Evolutionary conservation across 768 basidiomycete species (phyloP), one percentile per base, ranked within the genome.

Genomic region (Leccinum broughii): DNA sequence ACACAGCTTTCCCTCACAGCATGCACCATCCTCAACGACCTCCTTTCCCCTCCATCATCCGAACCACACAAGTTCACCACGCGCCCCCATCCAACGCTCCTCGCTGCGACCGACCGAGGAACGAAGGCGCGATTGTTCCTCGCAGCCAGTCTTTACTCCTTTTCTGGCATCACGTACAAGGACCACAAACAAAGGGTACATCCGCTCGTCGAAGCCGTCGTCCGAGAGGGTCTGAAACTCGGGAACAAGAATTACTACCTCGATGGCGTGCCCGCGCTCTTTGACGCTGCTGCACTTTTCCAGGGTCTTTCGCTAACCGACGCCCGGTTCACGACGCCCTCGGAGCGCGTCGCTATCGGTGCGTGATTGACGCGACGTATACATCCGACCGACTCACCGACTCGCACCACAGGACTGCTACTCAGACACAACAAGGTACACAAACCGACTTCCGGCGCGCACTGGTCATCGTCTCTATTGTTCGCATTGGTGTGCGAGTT

Each of bases 141-240:
- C 34, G 89, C 91, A 0, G 81, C 88, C 6, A 82, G 85, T 6
- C 77, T 95, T n/a, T 84, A 85, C 3, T 93, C 95, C 0, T 93
- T 86, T 61, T 71, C 78, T 24, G 79, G 76, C 5, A 70, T 89
- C 15, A 83, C 80, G 4, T 90, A 86, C 67, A 68, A 62, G 15
- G 86, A 89, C 62, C 77, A 79, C 60, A 94, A 92, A 72, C 83
- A 85, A 51, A 91, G 84, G 65, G 68, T 70, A 0, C 76, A 82
- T 10, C 77, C 81, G 7, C 83, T 85, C 1, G 80, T 88, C 6
- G 87, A 90, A 56, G 84, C 84, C 32, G 86, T 88, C 30, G 81
- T 98, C 35, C 83, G 90, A 52, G 92, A 96, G 51, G 90, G 91
- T 6, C 74, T 97, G 59, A 98, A 95, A 72, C 80, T 93, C 28